Evolutionary conservation across 2,329 filamentous ascomycete genomes (phyloP).

Genomic region (Arthrobotrys entomopaga): DNA sequence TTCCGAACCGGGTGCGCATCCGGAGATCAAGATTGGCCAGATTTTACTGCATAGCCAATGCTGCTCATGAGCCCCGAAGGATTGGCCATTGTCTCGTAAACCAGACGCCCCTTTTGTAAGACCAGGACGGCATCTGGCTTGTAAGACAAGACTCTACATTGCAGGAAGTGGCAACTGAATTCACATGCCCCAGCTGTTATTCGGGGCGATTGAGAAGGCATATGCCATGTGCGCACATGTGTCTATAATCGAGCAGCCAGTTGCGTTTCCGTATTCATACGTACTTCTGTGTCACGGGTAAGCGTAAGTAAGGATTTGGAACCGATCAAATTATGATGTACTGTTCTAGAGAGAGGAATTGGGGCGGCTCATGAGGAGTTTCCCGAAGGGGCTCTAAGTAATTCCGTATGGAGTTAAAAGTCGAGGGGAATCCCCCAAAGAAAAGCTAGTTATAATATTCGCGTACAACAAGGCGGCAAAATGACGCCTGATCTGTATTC

Average conservation of each 20-base stretch:
- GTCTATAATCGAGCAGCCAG: background rate
- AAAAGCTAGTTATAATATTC: constrained; percentile 66
- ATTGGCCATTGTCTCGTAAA: background rate
- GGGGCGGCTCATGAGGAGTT: background rate
- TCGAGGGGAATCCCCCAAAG: background rate
- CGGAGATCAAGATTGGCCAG: background rate
- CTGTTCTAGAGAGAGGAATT: background rate
- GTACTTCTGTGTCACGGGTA: too few relatives aligned
- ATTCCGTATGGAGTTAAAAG: background rate
- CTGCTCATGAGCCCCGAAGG: background rate
- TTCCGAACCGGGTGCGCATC: background rate
- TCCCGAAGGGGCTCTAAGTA: background rate
- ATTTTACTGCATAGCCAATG: background rate
- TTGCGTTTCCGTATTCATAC: background rate
- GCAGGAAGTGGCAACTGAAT: background rate
- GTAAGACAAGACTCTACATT: background rate
- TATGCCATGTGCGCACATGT: background rate
- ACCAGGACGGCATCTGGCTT: too few relatives aligned
- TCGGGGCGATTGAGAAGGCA: background rate
- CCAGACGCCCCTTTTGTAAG: too few relatives aligned
- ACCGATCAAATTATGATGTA: background rate
- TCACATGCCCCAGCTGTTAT: background rate
- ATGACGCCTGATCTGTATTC: constrained; percentile 65
- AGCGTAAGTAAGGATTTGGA: background rate
- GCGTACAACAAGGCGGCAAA: constrained; percentile 66